These are phyloP conservation scores for Trichoderma reesei DNA, from an alignment of 495 filamentous ascomycete genomes.

Conservation along the genomic window DNA sequence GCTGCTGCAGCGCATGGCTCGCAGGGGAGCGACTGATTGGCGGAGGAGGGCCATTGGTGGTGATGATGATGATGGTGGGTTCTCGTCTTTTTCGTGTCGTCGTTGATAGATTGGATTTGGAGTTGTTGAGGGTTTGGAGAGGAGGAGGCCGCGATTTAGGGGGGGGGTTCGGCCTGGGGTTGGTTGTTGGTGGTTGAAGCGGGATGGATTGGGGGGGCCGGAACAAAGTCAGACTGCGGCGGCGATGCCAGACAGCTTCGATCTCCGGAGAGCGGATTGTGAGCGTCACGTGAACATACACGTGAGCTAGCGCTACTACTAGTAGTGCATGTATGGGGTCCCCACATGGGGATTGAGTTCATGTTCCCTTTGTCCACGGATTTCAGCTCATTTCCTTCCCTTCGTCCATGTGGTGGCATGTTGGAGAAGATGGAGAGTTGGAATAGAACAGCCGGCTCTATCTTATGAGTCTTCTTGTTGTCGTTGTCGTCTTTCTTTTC, in stretches of 20 bases:
- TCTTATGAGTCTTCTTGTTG: no score
- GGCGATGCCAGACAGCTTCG: background rate
- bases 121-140: no score
- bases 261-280: background rate
- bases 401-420: background rate
- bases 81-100: no score
- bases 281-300: background rate
- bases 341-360: no score
- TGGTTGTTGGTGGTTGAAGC: background rate
- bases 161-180: no score
- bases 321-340: no score
- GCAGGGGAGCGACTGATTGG: conserved; percentile 19
- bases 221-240: conserved; percentile 2
- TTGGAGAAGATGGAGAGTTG: background rate
- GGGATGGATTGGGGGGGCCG: background rate
- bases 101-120: no score
- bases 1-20: conserved; percentile 20
- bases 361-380: background rate
- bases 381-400: background rate
- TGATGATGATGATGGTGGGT: background rate
- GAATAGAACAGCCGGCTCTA: no score
- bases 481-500: no score
- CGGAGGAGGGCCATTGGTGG: conserved; percentile 25
- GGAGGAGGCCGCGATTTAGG: no score
- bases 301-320: background rate